These are phyloP conservation scores for Xylaria cubensis DNA, from an alignment of 495 filamentous ascomycete genomes.

Conservation along the genomic window DNA sequence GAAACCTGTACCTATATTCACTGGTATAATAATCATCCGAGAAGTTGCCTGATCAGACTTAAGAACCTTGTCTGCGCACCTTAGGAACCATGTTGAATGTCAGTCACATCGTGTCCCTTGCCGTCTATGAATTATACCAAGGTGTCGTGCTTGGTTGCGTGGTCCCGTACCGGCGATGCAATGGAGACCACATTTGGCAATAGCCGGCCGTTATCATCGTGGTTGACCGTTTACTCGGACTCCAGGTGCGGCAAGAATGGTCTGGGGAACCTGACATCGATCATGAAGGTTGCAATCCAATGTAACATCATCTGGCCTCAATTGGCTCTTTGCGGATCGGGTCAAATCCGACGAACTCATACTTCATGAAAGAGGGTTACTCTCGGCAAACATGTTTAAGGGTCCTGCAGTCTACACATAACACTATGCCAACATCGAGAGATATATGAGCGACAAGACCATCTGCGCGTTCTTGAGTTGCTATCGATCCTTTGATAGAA, in stretches of 20 bases:
- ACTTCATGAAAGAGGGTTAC: constrained; percentile 1
- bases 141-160: not conserved
- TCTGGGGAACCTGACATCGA: constrained; percentile 21
- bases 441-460: not conserved
- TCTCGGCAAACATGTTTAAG: constrained; percentile 14
- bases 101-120: constrained; percentile 2
- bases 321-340: constrained; percentile 9
- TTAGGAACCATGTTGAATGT: not conserved
- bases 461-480: not conserved
- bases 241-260: constrained; percentile 10
- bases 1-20: not conserved
- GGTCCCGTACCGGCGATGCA: constrained; percentile 15
- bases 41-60: not conserved
- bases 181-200: constrained; percentile 6
- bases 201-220: not conserved
- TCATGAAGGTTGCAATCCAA: constrained; percentile 5
- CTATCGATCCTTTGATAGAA: not conserved
- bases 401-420: constrained; percentile 6
- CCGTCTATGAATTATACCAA: constrained; percentile 2
- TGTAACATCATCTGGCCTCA: constrained; percentile 19
- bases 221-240: constrained; percentile 11
- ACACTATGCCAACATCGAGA: not conserved
- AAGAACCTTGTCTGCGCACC: not conserved
- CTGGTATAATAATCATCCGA: not conserved
- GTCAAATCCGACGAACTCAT: constrained; percentile 9